phyloP scores from a whole-genome alignment of 495 filamentous ascomycete genomes.

The Aspergillus panamensis region DNA sequence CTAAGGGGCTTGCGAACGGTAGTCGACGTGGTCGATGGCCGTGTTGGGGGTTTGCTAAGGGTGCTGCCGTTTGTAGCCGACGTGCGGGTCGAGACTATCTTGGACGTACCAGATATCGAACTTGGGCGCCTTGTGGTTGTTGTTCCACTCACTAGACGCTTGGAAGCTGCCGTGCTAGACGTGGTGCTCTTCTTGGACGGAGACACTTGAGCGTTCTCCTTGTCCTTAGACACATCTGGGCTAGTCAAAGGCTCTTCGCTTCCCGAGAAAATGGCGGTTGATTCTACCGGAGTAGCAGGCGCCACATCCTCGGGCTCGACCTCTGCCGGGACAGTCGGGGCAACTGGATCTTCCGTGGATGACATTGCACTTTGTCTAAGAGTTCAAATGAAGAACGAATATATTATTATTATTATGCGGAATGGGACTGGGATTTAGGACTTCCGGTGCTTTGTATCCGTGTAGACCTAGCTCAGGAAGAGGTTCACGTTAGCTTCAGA shows the following conservation, averaged over 20 bases:
- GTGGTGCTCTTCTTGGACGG: conserved; percentile 30
- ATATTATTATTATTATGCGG: not conserved
- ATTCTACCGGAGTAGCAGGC: conserved; percentile 42
- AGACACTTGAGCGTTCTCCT: conserved; percentile 35
- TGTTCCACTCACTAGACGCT: conserved; percentile 33
- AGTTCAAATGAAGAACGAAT: not conserved
- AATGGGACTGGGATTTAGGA: too few relatives aligned
- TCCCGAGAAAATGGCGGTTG: conserved; percentile 33
- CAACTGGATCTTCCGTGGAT: conserved; percentile 38
- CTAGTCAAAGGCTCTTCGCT: conserved; percentile 38
- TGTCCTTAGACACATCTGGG: conserved; percentile 40
- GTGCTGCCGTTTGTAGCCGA: conserved; percentile 33
- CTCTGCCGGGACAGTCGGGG: conserved; percentile 24
- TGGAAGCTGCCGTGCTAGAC: conserved; percentile 21
- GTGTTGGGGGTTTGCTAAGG: conserved; percentile 45
- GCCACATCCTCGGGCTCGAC: conserved; percentile 31
- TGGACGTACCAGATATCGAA: conserved; percentile 33
- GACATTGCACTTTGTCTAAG: conserved; percentile 26
- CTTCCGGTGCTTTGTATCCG: not conserved
- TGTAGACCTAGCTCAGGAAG: not conserved
- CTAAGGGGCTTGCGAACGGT: conserved; percentile 39
- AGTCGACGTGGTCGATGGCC: conserved; percentile 35
- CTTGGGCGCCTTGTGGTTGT: conserved; percentile 37
- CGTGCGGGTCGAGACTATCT: conserved; percentile 29
- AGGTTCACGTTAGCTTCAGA: conserved; percentile 6